Conservation (phyloP, 164 flowering plant genomes). For the Annona cherimola region DNA sequence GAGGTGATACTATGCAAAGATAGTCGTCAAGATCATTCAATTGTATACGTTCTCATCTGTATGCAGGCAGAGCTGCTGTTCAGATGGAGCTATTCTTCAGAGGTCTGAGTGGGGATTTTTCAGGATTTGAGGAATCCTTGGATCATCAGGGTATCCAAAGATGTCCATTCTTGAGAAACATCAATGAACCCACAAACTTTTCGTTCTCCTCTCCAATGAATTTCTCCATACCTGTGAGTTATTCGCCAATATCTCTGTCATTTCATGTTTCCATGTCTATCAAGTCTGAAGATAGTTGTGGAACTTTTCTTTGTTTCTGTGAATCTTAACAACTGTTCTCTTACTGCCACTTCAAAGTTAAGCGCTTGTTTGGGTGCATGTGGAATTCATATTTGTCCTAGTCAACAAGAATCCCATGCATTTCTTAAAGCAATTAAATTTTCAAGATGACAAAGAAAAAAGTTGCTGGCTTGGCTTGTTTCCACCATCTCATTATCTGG, state of each 20-base stretch:
- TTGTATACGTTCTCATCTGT: background rate
- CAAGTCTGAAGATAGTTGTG: too few species aligned
- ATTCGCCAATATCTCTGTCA: background rate
- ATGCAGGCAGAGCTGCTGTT: background rate
- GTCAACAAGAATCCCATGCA: background rate
- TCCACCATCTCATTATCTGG: background rate
- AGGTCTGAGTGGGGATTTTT: constrained; percentile 10
- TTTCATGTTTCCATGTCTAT: background rate
- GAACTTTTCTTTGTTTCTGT: background rate
- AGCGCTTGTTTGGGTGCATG: background rate
- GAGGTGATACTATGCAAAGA: background rate
- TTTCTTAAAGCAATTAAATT: background rate
- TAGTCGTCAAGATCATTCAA: background rate
- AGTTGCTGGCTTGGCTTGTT: background rate
- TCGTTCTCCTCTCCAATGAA: constrained; percentile 40
- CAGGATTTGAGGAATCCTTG: constrained; percentile 26
- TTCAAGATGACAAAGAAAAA: background rate
- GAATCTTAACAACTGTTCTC: background rate
- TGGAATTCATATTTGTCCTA: background rate
- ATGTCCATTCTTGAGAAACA: constrained; percentile 78
- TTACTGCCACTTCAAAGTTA: background rate
- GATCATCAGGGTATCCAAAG: constrained; percentile 41
- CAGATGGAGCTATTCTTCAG: constrained; percentile 31
- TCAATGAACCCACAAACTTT: constrained; percentile 68
- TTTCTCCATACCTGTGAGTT: constrained; percentile 43